These are phyloP conservation scores for Allium sativum DNA, from an alignment of 106 monocot species.

Conservation along the genomic window DNA sequence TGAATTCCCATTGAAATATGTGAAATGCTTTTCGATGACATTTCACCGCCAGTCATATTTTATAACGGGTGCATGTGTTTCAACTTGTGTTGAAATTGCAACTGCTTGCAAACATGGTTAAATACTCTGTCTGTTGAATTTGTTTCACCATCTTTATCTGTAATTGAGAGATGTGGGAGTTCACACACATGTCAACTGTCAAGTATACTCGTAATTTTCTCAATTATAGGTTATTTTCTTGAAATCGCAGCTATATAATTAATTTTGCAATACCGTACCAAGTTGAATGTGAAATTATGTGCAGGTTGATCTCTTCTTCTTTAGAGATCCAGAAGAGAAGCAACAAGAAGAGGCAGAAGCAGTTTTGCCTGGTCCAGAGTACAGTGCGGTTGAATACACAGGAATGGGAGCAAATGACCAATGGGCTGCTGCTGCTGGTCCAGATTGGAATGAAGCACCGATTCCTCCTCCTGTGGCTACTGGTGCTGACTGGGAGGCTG, in stretches of 20 bases:
- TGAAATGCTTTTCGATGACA: no score
- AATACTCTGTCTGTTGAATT: no score
- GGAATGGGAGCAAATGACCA: slow-evolving; percentile 12
- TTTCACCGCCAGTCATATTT: no score
- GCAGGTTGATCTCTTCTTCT: slow-evolving; percentile 85
- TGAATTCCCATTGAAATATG: no score
- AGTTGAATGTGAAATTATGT: neutral
- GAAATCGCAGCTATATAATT: no score
- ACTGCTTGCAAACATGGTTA: no score
- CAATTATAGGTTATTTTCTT: neutral
- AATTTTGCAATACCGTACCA: neutral
- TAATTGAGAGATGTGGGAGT: no score
- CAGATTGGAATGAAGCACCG: slow-evolving; percentile 3
- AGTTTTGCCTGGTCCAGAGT: slow-evolving; percentile 28
- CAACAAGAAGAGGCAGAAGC: slow-evolving; percentile 61
- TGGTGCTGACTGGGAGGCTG: slow-evolving; percentile 25
- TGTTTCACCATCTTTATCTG: no score
- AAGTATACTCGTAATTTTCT: neutral
- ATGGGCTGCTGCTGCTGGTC: slow-evolving; percentile 7
- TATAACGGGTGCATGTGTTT: no score
- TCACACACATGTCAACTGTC: no score
- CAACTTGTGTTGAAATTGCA: no score
- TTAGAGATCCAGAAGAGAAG: slow-evolving; percentile 74
- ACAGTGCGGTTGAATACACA: slow-evolving; percentile 31
- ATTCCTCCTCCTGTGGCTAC: slow-evolving; percentile 12